Evolutionary conservation across 2,329 filamentous ascomycete species (phyloP), one percentile per base, ranked within the genome.

Genomic region (Cordyceps cicadae): DNA sequence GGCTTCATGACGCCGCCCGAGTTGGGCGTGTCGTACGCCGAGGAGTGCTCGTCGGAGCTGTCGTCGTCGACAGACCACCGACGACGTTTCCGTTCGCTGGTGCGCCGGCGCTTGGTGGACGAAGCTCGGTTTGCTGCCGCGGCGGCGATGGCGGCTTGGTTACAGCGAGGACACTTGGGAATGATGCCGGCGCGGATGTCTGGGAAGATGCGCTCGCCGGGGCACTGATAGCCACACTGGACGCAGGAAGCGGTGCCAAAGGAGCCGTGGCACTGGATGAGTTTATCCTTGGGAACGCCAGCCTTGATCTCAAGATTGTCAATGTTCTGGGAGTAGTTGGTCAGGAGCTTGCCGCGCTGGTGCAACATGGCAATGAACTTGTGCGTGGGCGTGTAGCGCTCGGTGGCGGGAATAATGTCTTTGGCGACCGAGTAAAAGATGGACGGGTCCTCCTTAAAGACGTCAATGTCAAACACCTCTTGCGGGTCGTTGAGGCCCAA

Each of bases 261-360:
- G 7, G 91, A 96, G 63, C 94, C 94, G 71, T 99, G 94, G 71
- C 94, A 97, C 74, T 99, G 93, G 32, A 99, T 88, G 19, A 97
- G 81, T 70, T 94, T 96, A 39, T 90, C 87, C 1, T 85, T 81
- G 24, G 79, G 75, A 63, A 99, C 90, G 24, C 94, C 94, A 0
- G 93, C 93, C 68, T 89, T 87, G 63, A 87, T 83, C 73, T 99
- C 93, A 56, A 97, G 86, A 67, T 97, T 97, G 78, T 99, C 94
- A 69, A 99, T 97, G 73, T 99, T 99, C 72, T 99, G 94, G 0
- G 94, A 96, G 77, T 97, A 99, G 76, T 97, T 97, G 48, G 92
- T 97, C 62, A 97, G 83, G 7, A 99, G 83, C 73, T 96, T 96
- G 65, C 84, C 86, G 72, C 92, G 89, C 66, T 93, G 83, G 73